Evolutionary conservation across 768 basidiomycete genomes (phyloP).

Genomic region (Lactifluus echinatus): DNA sequence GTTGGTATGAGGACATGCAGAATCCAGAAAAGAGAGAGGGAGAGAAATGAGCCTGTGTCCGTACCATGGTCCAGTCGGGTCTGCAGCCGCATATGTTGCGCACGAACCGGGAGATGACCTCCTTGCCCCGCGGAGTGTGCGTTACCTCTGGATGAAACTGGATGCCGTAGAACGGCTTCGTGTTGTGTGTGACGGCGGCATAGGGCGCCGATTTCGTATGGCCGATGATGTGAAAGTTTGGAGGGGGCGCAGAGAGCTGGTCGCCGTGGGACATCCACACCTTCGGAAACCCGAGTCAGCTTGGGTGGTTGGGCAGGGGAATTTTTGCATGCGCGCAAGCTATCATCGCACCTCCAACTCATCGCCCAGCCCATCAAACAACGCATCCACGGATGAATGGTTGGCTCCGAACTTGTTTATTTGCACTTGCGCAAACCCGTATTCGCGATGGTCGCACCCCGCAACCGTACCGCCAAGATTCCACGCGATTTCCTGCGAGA

Average conservation of each 20-base stretch:
- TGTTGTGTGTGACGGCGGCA: constrained; percentile 87
- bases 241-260: constrained; percentile 74
- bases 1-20: neutral
- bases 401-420: constrained; percentile 53
- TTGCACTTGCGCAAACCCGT: constrained; percentile 81
- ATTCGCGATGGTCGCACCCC: constrained; percentile 87
- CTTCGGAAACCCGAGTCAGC: constrained; percentile 32
- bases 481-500: constrained; percentile 82
- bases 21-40: no score
- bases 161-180: constrained; percentile 87
- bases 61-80: constrained; percentile 89
- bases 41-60: neutral
- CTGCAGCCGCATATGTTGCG: constrained; percentile 75
- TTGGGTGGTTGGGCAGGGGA: no score
- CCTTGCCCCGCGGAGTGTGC: constrained; percentile 82
- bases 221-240: constrained; percentile 82
- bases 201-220: constrained; percentile 81
- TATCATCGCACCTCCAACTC: constrained; percentile 65
- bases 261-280: constrained; percentile 99
- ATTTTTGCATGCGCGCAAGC: no score
- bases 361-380: constrained; percentile 83
- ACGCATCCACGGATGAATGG: constrained; percentile 46
- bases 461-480: constrained; percentile 76
- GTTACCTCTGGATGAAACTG: constrained; percentile 99
- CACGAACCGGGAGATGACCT: constrained; percentile 81